Conservation (phyloP, 345 rosid genomes). For the Dovyalis caffra region DNA sequence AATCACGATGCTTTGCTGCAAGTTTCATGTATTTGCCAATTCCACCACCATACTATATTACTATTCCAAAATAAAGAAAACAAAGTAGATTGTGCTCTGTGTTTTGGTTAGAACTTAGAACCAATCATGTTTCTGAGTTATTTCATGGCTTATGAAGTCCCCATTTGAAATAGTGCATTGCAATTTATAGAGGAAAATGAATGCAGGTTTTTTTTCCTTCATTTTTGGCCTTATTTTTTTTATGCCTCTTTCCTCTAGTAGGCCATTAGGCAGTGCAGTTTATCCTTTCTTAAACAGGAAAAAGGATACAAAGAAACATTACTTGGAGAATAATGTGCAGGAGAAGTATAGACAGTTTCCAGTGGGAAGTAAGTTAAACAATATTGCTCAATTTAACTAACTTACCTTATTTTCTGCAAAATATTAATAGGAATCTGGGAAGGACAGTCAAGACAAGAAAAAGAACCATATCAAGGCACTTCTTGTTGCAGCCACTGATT, state of each 20-base stretch:
- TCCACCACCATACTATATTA: too few species aligned
- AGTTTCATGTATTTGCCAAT: not conserved
- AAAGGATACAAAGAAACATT: not conserved
- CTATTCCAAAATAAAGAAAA: not conserved
- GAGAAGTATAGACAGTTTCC: not conserved
- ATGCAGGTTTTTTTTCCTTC: not conserved
- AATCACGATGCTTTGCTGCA: too few species aligned
- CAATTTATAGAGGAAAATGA: not conserved
- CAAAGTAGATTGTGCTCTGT: not conserved
- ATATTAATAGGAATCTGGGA: slow-evolving; percentile 72
- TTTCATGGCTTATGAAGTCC: not conserved
- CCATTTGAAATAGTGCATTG: not conserved
- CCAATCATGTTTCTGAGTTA: not conserved
- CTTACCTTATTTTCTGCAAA: slow-evolving; percentile 10
- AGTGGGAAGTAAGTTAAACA: not conserved
- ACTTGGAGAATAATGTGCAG: not conserved
- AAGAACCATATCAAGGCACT: slow-evolving; percentile 86
- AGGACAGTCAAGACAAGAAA: slow-evolving; percentile 94
- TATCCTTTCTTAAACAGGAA: not conserved
- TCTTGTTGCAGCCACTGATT: slow-evolving; percentile 93
- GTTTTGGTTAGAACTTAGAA: not conserved
- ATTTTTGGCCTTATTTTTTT: not conserved
- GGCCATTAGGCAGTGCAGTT: not conserved
- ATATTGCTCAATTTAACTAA: not conserved
- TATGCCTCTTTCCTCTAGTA: not conserved